Evolutionary conservation across 2,329 filamentous ascomycete species (phyloP), one percentile per base, ranked within the genome.

Genomic region (Aureobasidium sp.): DNA sequence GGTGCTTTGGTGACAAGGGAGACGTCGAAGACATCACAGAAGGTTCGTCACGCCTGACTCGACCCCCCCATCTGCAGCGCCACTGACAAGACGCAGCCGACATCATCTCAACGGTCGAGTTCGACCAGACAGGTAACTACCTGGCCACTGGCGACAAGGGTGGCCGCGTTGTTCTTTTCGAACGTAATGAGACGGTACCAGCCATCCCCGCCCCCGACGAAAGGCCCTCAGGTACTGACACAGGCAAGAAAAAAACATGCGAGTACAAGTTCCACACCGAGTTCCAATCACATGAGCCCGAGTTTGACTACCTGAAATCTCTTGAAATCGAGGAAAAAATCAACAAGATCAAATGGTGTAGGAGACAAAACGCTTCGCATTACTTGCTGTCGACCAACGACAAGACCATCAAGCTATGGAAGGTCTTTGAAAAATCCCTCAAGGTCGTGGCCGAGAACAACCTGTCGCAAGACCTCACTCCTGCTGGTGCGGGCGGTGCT

Each of bases 341-440:
- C 83, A 99, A 99, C 83, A 99, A 99, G 82, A 99, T 99, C 79
- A 99, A 97, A 77, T 99, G 94, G 94, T 99, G 94, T 76, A 87
- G 89, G 72, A 87, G 94, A 77, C 93, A 97, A 77, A 99, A 99
- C 81, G 89, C 93, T 64, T 97, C 94, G 60, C 94, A 99, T 78
- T 99, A 96, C 75, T 85, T 99, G 57, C 84, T 99, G 61, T 97
- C 94, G 45, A 99, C 94, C 69, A 99, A 99, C 74, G 94, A 99
- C 81, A 99, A 99, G 81, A 99, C 94, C 43, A 99, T 99, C 83
- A 99, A 99, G 80, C 81, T 99, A 67, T 99, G 94, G 94, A 99
- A 99, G 76, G 93, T 99, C 54, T 99, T 97, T 70, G 94, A 99
- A 78, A 99, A 99, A 80, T 97, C 93, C 59, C 83, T 99, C 71